phyloP scores from a whole-genome alignment of 768 basidiomycete genomes.

The Xanthoconium purpureum region DNA sequence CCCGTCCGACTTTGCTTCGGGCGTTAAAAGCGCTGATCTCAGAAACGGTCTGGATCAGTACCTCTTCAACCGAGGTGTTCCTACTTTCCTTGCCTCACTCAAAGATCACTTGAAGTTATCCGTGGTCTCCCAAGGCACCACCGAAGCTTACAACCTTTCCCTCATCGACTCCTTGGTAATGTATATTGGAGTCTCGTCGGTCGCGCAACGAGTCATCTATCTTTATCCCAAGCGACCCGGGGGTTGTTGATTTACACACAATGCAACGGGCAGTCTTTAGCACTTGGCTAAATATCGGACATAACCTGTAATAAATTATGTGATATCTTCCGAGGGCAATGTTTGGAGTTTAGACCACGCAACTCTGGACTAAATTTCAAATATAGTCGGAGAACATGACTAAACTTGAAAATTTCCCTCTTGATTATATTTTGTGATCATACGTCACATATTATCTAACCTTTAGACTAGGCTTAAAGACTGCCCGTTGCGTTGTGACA shows the following conservation, averaged over 20 bases:
- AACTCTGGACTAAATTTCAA: no score
- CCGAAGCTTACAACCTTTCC: slow-evolving; percentile 79
- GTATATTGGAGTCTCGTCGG: slow-evolving; percentile 92
- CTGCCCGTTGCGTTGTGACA: slow-evolving; percentile 20
- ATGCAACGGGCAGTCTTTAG: no score
- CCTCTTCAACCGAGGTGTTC: slow-evolving; percentile 71
- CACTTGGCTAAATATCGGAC: no score
- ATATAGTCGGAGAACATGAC: no score
- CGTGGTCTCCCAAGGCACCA: slow-evolving; percentile 40
- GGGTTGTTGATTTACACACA: slow-evolving; percentile 77
- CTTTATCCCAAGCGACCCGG: slow-evolving; percentile 80
- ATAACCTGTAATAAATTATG: no score
- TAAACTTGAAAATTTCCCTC: no score
- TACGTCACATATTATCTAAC: no score
- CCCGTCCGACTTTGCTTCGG: slow-evolving; percentile 84
- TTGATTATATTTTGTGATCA: no score
- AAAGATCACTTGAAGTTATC: slow-evolving; percentile 70
- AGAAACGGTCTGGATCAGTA: slow-evolving; percentile 79
- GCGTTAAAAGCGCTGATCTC: slow-evolving; percentile 78
- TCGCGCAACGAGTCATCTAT: slow-evolving; percentile 80
- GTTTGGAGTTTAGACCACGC: no score
- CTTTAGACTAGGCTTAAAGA: no score
- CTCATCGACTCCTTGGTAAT: slow-evolving; percentile 93
- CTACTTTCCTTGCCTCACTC: slow-evolving; percentile 71
- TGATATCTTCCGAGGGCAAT: no score